Evolutionary conservation across 148 eudicot species (phyloP).

Genomic region (Persicaria tinctoria): DNA sequence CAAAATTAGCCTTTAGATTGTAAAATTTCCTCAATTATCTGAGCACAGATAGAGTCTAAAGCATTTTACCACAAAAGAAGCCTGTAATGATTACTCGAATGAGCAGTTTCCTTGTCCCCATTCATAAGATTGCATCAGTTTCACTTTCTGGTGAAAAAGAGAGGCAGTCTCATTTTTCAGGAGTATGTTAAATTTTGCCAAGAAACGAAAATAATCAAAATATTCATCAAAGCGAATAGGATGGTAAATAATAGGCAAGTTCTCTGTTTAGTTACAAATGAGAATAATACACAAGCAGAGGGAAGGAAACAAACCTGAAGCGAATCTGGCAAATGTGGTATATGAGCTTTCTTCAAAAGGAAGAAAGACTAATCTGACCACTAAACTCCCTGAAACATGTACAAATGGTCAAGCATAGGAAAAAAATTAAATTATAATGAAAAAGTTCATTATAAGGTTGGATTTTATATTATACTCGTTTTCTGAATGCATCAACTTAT

Average conservation of each 20-base stretch:
- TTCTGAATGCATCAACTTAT: not conserved
- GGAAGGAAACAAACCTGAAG: slow-evolving; percentile 68
- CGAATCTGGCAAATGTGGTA: slow-evolving; percentile 91
- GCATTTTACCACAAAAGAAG: not conserved
- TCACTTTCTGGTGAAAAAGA: not conserved
- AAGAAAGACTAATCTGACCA: slow-evolving; percentile 90
- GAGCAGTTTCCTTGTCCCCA: not conserved
- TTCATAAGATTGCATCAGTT: not conserved
- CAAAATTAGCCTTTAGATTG: not conserved
- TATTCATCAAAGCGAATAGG: not conserved
- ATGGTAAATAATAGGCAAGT: not conserved
- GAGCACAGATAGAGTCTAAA: not conserved
- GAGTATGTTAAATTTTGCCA: not conserved
- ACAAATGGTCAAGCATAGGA: not conserved
- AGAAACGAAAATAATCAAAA: not conserved
- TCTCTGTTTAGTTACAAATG: not conserved
- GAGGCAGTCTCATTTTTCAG: not conserved
- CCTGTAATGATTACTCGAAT: not conserved
- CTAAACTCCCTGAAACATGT: slow-evolving; percentile 77
- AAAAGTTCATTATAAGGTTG: not conserved
- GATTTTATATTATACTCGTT: not conserved
- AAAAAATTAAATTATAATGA: not conserved
- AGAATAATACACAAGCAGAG: not conserved
- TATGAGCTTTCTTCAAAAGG: slow-evolving; percentile 99
- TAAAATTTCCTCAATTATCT: not conserved